These are phyloP conservation scores for Sphenostylis stenocarpa DNA, from an alignment of 306 rosid species.

Conservation along the genomic window DNA sequence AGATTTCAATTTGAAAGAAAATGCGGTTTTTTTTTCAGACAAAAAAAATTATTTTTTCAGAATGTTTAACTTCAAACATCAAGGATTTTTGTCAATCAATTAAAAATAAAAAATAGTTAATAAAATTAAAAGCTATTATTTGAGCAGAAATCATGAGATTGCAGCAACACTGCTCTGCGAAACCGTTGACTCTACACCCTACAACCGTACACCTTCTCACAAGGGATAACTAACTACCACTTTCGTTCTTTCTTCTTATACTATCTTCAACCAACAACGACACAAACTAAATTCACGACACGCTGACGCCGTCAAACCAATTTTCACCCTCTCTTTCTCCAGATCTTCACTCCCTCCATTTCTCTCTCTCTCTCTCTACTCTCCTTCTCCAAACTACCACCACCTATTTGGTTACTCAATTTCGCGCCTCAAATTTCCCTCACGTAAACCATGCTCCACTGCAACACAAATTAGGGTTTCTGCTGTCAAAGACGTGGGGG, in stretches of 20 bases:
- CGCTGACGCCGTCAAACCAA: slow-evolving; percentile 34
- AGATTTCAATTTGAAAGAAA: too few relatives aligned
- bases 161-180: too few relatives aligned
- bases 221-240: not conserved
- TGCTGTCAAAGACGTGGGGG: not conserved
- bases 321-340: slow-evolving; percentile 16
- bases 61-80: too few relatives aligned
- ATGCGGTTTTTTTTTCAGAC: too few relatives aligned
- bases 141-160: too few relatives aligned
- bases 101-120: too few relatives aligned
- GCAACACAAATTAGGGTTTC: slow-evolving; percentile 56
- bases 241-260: not conserved
- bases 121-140: too few relatives aligned
- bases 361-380: not conserved
- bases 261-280: not conserved
- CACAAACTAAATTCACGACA: slow-evolving; percentile 1
- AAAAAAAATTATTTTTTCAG: too few relatives aligned
- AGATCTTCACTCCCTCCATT: slow-evolving; percentile 32
- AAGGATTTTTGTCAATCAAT: too few relatives aligned
- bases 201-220: slow-evolving; percentile 11
- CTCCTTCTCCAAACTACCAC: slow-evolving; percentile 42
- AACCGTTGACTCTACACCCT: too few relatives aligned
- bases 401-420: not conserved
- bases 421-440: slow-evolving; percentile 11
- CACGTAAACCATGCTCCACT: slow-evolving; percentile 14